Percentiles rank a stretch among this genome's conserved stretches.
These are phyloP conservation scores for Debaryomyces subglobosus DNA, from an alignment of 1,139 yeast genomes.

Conservation along the genomic window DNA sequence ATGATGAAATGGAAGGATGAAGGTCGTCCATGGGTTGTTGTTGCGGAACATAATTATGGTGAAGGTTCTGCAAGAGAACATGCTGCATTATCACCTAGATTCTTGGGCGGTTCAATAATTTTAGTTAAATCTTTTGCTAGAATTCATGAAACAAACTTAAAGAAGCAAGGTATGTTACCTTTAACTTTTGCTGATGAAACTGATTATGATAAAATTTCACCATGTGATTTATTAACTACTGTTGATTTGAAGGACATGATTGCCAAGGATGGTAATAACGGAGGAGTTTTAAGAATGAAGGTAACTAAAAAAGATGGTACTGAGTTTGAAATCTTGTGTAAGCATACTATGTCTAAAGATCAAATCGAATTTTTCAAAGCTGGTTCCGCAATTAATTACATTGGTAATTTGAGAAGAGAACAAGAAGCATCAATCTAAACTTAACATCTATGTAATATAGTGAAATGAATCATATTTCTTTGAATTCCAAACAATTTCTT, in stretches of 20 bases:
- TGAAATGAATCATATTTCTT: neutral
- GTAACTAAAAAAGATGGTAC: slow-evolving; percentile 80
- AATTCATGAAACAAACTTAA: slow-evolving; percentile 80
- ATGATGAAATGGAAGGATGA: slow-evolving; percentile 95
- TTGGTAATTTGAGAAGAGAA: slow-evolving; percentile 64
- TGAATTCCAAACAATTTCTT: neutral
- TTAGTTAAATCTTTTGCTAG: slow-evolving; percentile 96
- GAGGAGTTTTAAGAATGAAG: slow-evolving; percentile 71
- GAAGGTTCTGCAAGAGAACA: slow-evolving; percentile 99
- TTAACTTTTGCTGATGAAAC: slow-evolving; percentile 85
- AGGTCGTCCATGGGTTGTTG: slow-evolving; percentile 85
- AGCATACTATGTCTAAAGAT: slow-evolving; percentile 96
- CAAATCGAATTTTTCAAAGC: slow-evolving; percentile 96
- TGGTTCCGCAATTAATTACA: slow-evolving; percentile 93
- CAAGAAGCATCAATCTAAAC: slow-evolving; percentile 11
- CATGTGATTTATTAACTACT: slow-evolving; percentile 82
- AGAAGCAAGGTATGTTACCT: slow-evolving; percentile 96
- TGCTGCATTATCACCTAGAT: slow-evolving; percentile 95
- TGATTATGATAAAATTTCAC: slow-evolving; percentile 78
- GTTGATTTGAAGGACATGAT: slow-evolving; percentile 78
- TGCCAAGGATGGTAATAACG: slow-evolving; percentile 80
- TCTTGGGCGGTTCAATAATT: slow-evolving; percentile 86
- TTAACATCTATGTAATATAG: neutral
- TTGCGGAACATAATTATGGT: slow-evolving; percentile 97
- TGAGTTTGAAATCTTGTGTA: slow-evolving; percentile 68